Percentiles rank a stretch among this genome's conserved stretches.
These are phyloP conservation scores for Prunus davidiana DNA, from an alignment of 306 rosid genomes.

Conservation along the genomic window DNA sequence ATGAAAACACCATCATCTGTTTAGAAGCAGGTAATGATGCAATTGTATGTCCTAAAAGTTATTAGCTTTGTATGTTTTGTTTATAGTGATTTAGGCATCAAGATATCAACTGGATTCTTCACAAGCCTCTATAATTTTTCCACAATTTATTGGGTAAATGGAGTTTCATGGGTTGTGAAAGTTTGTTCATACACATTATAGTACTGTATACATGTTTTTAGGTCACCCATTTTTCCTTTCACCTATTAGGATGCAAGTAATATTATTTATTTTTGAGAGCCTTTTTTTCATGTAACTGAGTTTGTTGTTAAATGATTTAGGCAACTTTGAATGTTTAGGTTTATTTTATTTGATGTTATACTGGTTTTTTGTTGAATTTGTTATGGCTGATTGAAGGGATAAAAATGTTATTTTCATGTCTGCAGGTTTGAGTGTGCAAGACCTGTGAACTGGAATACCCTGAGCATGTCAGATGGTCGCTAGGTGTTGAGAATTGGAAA, in stretches of 20 bases:
- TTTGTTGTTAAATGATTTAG: background rate
- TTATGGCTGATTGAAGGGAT: no score
- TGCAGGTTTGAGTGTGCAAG: constrained; percentile 49
- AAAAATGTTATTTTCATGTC: background rate
- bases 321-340: background rate
- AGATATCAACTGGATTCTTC: background rate
- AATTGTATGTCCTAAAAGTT: background rate
- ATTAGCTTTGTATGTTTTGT: background rate
- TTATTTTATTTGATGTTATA: background rate
- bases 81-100: background rate
- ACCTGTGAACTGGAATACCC: constrained; percentile 21
- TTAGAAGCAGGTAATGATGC: background rate
- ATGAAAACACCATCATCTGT: background rate
- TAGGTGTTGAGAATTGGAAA: background rate
- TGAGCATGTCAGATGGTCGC: background rate
- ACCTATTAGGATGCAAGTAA: background rate
- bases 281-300: background rate
- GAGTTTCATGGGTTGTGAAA: background rate
- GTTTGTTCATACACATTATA: background rate
- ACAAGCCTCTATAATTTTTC: background rate
- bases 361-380: background rate
- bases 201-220: background rate
- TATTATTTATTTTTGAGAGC: background rate
- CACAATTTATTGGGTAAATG: background rate
- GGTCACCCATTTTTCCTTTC: no score